Evolutionary conservation across 331 rosid genomes (phyloP).

Genomic region (Stylosanthes scabra): DNA sequence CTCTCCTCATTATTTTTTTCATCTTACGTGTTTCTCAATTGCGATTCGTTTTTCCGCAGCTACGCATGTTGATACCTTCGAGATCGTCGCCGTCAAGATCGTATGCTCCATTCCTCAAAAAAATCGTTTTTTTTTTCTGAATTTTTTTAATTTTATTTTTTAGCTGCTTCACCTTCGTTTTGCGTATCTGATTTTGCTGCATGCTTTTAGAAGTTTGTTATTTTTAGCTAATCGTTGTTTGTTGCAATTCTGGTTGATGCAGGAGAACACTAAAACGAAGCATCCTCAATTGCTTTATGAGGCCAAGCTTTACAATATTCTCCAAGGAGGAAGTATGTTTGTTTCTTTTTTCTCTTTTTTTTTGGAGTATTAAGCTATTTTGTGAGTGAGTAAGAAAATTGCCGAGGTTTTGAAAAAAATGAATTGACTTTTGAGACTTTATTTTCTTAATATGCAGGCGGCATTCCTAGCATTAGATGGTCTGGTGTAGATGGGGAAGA

Average conservation of each 20-base stretch:
- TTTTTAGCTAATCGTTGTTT: too few relatives aligned
- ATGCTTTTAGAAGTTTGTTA: background rate
- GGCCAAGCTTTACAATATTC: constrained; percentile 87
- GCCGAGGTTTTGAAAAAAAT: background rate
- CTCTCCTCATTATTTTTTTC: background rate
- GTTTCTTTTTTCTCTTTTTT: constrained; percentile 35
- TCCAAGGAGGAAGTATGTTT: constrained; percentile 99
- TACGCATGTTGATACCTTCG: constrained; percentile 85
- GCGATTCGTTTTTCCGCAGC: constrained; percentile 54
- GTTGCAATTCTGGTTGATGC: too few relatives aligned
- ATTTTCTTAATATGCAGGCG: constrained; percentile 57
- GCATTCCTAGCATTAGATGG: constrained; percentile 86
- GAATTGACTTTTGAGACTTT: background rate
- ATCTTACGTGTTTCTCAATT: background rate
- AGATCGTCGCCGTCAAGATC: constrained; percentile 93
- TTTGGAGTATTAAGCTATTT: too few relatives aligned
- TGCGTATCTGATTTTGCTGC: background rate
- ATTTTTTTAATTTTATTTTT: too few relatives aligned
- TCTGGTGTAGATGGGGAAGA: constrained; percentile 90
- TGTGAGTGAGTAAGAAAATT: background rate
- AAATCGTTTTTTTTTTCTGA: background rate
- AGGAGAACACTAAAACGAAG: constrained; percentile 92
- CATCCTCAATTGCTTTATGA: constrained; percentile 94
- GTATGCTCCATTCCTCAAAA: constrained; percentile 50
- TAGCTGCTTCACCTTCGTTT: background rate